These are phyloP conservation scores for Wickerhamomyces sp. DNA, from an alignment of 1,139 yeast species.

Conservation along the genomic window DNA sequence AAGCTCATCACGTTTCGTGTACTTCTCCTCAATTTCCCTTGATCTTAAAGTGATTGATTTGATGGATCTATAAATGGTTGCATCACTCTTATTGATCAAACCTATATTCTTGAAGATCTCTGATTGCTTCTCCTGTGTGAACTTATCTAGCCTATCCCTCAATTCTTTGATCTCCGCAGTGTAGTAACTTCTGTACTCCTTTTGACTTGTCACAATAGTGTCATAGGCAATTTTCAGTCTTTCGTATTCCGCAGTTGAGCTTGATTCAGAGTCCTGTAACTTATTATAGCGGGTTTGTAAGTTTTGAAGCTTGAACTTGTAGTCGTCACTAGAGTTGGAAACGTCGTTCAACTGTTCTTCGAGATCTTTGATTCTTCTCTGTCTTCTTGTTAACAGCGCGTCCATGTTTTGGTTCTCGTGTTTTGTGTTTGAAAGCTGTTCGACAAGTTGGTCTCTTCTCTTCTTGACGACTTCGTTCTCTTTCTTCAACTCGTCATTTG, in stretches of 20 bases:
- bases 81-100: conserved; percentile 22
- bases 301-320: conserved; percentile 42
- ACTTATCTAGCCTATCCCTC: conserved; percentile 31
- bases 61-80: conserved; percentile 21
- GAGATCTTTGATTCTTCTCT: conserved; percentile 55
- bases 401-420: conserved; percentile 67
- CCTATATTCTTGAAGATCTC: conserved; percentile 20
- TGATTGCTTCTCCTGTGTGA: conserved; percentile 33
- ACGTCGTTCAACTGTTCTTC: conserved; percentile 50
- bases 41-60: conserved; percentile 21
- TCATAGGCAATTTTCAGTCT: conserved; percentile 59
- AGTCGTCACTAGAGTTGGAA: conserved; percentile 38
- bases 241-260: conserved; percentile 48
- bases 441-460: conserved; percentile 56
- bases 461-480: conserved; percentile 42
- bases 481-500: conserved; percentile 42
- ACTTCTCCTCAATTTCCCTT: conserved; percentile 15
- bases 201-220: conserved; percentile 50
- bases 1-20: conserved; percentile 11
- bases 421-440: conserved; percentile 63
- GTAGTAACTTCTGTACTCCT: conserved; percentile 52
- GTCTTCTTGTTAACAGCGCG: conserved; percentile 58
- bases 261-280: conserved; percentile 42
- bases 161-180: conserved; percentile 30
- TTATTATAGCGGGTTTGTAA: conserved; percentile 45